Conservation (phyloP, 148 eudicot genomes). For the Tetragonia tetragonoides region DNA sequence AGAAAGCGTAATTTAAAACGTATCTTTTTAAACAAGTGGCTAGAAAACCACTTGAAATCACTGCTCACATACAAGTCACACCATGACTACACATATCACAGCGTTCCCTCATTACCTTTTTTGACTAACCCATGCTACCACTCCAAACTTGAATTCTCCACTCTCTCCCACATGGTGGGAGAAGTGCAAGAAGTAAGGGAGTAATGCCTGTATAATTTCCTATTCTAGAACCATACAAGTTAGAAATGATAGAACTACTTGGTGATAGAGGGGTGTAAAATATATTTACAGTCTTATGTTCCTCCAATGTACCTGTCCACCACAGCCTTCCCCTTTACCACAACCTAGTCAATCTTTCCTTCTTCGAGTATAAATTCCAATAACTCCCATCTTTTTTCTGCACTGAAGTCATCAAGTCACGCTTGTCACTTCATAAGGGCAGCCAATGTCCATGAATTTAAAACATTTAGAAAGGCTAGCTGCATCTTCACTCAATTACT, state of each 20-base stretch:
- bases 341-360: not conserved
- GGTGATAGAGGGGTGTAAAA: not conserved
- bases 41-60: not conserved
- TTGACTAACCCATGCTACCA: too few species aligned
- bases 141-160: too few species aligned
- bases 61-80: not conserved
- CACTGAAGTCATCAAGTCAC: not conserved
- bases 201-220: too few species aligned
- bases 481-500: not conserved
- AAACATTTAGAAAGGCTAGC: not conserved
- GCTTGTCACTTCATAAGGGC: not conserved
- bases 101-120: too few species aligned
- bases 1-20: not conserved
- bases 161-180: too few species aligned
- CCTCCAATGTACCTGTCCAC: not conserved
- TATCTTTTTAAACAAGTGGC: not conserved
- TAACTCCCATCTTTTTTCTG: not conserved
- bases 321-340: not conserved
- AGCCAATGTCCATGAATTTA: not conserved
- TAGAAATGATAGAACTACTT: not conserved
- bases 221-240: not conserved
- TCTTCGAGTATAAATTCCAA: not conserved
- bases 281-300: not conserved
- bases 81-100: not conserved
- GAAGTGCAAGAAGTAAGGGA: too few species aligned